Conservation (phyloP, 345 rosid genomes). For the Lepidium aucheri region DNA sequence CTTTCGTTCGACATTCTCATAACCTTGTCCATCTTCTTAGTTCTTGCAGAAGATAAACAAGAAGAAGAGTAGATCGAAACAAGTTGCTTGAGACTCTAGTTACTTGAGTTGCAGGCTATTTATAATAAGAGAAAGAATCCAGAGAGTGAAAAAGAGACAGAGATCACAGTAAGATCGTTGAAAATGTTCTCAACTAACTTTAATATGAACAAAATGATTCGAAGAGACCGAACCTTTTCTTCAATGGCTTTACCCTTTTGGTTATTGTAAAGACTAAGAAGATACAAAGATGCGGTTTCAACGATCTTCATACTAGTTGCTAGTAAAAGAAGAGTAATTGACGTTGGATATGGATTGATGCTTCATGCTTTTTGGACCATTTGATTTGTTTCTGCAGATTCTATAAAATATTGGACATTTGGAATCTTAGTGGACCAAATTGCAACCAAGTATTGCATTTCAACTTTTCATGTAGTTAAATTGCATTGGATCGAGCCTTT, state of each 20-base stretch:
- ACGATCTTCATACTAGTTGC: constrained; percentile 19
- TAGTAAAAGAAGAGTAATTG: not conserved
- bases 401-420: not conserved
- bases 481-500: too few species aligned
- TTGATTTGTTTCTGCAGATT: constrained; percentile 7
- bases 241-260: not conserved
- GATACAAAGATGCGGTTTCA: constrained; percentile 19
- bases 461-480: not conserved
- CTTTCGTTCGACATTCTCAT: constrained; percentile 46
- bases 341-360: not conserved
- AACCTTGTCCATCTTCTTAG: constrained; percentile 43
- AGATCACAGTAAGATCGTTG: constrained; percentile 3
- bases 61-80: not conserved
- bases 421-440: constrained; percentile 12
- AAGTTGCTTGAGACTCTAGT: constrained; percentile 3
- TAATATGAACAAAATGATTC: not conserved
- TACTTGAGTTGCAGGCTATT: constrained; percentile 6
- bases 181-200: constrained; percentile 8
- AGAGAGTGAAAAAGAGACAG: not conserved
- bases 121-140: constrained; percentile 14
- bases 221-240: constrained; percentile 19
- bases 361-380: constrained; percentile 24
- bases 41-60: not conserved
- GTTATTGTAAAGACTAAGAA: not conserved
- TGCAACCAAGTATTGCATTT: constrained; percentile 5